Evolutionary conservation across 2,329 filamentous ascomycete genomes (phyloP), one percentile per base, ranked within the genome.

Genomic region (Coccinonectria pachysandricola): DNA sequence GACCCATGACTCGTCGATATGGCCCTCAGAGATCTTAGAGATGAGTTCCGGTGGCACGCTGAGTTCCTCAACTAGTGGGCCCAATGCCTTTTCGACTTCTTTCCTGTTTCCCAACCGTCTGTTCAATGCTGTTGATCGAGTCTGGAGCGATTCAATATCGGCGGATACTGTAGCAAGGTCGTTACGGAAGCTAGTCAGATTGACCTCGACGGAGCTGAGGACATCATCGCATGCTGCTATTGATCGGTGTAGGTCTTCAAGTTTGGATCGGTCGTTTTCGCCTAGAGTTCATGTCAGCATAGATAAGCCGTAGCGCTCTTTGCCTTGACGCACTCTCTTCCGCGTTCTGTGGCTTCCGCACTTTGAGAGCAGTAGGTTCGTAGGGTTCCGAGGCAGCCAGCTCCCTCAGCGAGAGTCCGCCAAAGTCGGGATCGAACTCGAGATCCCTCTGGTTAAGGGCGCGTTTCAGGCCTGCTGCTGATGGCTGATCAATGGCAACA

Each of bases 191-290:
- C 79, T 88, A 19, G 82, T 82, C 27, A 98, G 66, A 51, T 95
- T 96, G 16, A 74, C 77, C 59, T 98, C 88, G 28, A 98, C 91
- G 0, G 87, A 94, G 54, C 78, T 82, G 23, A 96, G 69, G 26
- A 96, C 84, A 50, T 93, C 81, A 55, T 98, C 91, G 59, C 88
- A 98, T 26, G 84, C 82, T 50, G 67, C 57, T 45, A 98, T 96
- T 4, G 87, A 92, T 45, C 71, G 75, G 56, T 96, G 91, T 21
- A 98, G 66, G 30, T 92, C 85, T 53, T 95, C 79, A 44, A 93
- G 93, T 46, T 79, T 87, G 46, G 79, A 66, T 52, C 79, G 83
- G 40, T 94, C 84, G 39, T 70, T 71, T 53, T 91, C 80, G 52
- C 86, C 84, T 77, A 37, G 24, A 37, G 19, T 3, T 8, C 11